A percentile compares a stretch with the other conserved stretches of the same genome.
phyloP scores from a whole-genome alignment of 192 early-diverging fungal species.

The Entomortierella beljakovae region DNA sequence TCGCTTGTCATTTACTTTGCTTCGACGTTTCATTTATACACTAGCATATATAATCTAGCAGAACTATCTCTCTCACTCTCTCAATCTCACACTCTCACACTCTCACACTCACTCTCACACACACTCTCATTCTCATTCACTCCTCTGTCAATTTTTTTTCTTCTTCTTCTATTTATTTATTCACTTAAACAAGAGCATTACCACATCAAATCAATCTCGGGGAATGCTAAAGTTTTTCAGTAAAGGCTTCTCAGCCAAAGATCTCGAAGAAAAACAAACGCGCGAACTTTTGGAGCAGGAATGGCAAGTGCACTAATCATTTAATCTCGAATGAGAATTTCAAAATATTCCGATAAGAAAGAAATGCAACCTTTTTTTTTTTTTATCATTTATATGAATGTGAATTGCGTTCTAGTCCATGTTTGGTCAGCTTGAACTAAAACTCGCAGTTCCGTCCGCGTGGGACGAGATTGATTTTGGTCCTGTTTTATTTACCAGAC shows the following conservation, averaged over 20 bases:
- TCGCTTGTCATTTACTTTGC: neutral
- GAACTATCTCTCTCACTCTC: constrained; percentile 1
- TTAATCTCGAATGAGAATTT: neutral
- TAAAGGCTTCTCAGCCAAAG: constrained; percentile 43
- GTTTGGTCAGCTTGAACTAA: constrained; percentile 6
- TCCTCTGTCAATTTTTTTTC: neutral
- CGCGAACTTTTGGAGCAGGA: constrained; percentile 42
- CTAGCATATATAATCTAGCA: neutral
- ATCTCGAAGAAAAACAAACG: constrained; percentile 49
- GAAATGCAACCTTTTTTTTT: neutral
- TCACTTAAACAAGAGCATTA: neutral
- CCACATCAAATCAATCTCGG: constrained; percentile 1
- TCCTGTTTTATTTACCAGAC: no score
- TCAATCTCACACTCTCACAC: neutral
- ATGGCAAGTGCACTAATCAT: constrained; percentile 38
- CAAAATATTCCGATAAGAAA: neutral
- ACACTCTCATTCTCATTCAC: neutral
- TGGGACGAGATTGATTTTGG: no score
- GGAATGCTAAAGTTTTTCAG: constrained; percentile 49
- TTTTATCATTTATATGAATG: no score
- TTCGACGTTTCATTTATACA: neutral
- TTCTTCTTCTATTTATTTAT: neutral
- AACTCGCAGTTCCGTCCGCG: neutral
- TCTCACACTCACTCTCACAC: neutral
- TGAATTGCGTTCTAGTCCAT: constrained; percentile 31